These are phyloP conservation scores for Rutidosis leptorrhynchoides DNA, from an alignment of 129 eudicot genomes.

Conservation along the genomic window DNA sequence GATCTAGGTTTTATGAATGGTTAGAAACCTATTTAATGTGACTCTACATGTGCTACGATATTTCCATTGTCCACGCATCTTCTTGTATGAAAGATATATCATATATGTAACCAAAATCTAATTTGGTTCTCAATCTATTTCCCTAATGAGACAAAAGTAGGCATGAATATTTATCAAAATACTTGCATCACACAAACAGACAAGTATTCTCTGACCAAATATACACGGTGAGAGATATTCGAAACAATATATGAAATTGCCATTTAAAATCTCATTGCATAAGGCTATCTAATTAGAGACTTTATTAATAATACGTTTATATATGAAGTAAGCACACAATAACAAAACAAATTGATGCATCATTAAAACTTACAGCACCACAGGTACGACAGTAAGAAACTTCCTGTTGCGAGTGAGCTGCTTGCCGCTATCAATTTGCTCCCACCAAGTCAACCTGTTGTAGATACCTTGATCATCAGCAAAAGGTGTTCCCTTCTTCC, in stretches of 20 bases:
- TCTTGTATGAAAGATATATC: neutral
- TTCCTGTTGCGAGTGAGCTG: too few species aligned
- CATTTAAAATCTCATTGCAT: neutral
- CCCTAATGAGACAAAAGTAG: neutral
- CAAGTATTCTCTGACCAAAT: neutral
- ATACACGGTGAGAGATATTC: neutral
- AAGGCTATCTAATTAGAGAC: neutral
- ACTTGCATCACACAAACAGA: neutral
- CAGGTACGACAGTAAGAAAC: constrained; percentile 88
- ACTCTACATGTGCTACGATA: neutral
- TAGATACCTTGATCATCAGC: constrained; percentile 98
- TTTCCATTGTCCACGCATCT: neutral
- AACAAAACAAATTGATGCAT: too few species aligned
- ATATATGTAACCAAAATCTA: neutral
- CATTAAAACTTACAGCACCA: constrained; percentile 86
- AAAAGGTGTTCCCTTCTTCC: constrained; percentile 98
- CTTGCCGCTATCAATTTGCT: too few species aligned
- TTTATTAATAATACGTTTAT: neutral
- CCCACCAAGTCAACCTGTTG: constrained; percentile 99
- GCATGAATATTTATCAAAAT: neutral
- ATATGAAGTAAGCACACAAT: too few species aligned
- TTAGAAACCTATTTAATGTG: neutral
- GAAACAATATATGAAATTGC: neutral
- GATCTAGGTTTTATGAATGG: neutral
- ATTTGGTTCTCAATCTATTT: too few species aligned